Conservation (phyloP, 805 yeast genomes). For the Millerozyma acaciae region DNA sequence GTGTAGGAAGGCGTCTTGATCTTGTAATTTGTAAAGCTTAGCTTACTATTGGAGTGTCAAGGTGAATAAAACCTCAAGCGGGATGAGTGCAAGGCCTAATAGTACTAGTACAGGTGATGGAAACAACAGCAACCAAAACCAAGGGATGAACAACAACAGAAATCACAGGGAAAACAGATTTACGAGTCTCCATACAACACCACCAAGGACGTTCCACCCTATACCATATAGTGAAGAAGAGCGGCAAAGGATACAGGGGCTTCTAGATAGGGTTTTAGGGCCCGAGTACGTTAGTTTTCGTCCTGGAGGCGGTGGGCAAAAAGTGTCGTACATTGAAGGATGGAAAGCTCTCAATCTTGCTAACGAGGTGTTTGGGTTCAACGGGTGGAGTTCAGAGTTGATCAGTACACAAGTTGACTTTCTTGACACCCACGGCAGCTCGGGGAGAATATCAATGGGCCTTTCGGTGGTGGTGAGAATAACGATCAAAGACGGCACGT, state of each 20-base stretch:
- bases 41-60: too few relatives aligned
- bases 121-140: neutral
- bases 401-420: conserved; percentile 64
- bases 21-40: conserved; percentile 1
- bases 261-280: conserved; percentile 47
- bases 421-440: conserved; percentile 58
- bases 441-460: conserved; percentile 56
- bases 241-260: conserved; percentile 28
- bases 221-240: conserved; percentile 31
- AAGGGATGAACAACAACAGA: neutral
- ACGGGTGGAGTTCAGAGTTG: conserved; percentile 79
- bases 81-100: neutral
- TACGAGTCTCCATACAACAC: conserved; percentile 1
- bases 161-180: neutral
- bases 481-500: conserved; percentile 76
- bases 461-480: conserved; percentile 69
- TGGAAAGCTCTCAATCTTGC: conserved; percentile 81
- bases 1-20: conserved; percentile 2
- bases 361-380: conserved; percentile 76
- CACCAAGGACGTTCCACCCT: conserved; percentile 13
- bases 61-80: too few relatives aligned
- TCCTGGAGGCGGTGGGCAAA: conserved; percentile 68
- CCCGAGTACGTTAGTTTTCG: conserved; percentile 76
- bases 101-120: neutral
- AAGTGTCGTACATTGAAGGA: conserved; percentile 75